These are phyloP conservation scores for Ophiostoma himal-ulmi DNA, from an alignment of 2,329 filamentous ascomycete genomes.

Conservation along the genomic window DNA sequence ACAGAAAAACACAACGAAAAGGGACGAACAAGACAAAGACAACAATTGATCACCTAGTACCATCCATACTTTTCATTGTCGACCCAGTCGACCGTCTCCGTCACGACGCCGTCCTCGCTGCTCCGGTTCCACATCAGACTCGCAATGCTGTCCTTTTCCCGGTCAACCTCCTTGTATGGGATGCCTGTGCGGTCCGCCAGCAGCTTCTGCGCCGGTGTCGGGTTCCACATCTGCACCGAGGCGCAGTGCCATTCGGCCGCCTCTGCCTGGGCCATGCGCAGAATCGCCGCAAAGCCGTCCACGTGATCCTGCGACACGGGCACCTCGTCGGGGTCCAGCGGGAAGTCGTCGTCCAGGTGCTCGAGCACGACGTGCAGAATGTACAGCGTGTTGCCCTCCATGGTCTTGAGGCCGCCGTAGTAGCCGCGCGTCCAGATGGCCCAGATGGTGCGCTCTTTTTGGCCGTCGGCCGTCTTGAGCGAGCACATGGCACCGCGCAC, in stretches of 20 bases:
- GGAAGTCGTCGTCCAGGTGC: constrained; percentile 44
- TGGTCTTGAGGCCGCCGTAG: constrained; percentile 48
- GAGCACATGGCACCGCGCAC: constrained; percentile 66
- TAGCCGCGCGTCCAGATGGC: constrained; percentile 66
- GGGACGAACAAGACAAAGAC: not conserved
- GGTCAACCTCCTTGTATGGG: constrained; percentile 44
- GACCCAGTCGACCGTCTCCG: constrained; percentile 60
- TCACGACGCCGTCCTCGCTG: constrained; percentile 41
- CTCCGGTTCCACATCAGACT: constrained; percentile 61
- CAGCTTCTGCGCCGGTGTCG: constrained; percentile 47
- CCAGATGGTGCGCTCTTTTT: constrained; percentile 56
- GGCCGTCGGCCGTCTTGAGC: constrained; percentile 38
- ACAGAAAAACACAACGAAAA: not conserved
- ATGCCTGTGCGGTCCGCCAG: constrained; percentile 47
- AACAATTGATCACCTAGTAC: constrained; percentile 31
- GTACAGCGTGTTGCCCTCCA: constrained; percentile 61
- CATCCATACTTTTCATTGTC: constrained; percentile 73
- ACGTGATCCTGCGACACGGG: constrained; percentile 36
- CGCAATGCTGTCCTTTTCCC: constrained; percentile 63
- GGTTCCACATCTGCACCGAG: constrained; percentile 79
- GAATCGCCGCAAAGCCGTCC: constrained; percentile 54
- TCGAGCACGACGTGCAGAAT: constrained; percentile 65
- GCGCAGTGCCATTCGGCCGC: constrained; percentile 65
- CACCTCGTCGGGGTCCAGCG: constrained; percentile 26
- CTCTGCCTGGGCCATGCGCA: constrained; percentile 62